Evolutionary conservation across 129 eudicot genomes (phyloP).

Genomic region (Dittrichia graveolens): DNA sequence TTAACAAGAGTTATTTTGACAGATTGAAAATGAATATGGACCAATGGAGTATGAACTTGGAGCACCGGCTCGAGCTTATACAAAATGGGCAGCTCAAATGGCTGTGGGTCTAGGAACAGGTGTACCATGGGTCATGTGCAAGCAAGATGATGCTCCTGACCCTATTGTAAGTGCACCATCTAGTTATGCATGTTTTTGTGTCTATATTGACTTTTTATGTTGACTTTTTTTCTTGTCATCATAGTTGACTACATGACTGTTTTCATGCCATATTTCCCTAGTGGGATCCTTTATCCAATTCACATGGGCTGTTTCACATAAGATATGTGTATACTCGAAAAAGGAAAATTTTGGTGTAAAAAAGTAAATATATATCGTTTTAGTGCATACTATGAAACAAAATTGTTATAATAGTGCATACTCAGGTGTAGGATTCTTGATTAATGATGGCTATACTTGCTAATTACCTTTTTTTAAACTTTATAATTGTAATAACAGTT

Average conservation of each 20-base stretch:
- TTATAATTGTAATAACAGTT: background rate
- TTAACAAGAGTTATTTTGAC: slow-evolving; percentile 22
- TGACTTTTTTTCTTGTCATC: slow-evolving; percentile 20
- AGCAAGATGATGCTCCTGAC: slow-evolving; percentile 99
- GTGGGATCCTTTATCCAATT: slow-evolving; percentile 22
- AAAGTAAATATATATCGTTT: background rate
- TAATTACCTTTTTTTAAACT: background rate
- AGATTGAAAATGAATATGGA: slow-evolving; percentile 99
- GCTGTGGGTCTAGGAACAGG: slow-evolving; percentile 91
- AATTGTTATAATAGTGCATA: too few relatives aligned
- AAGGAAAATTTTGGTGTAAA: background rate
- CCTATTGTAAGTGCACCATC: slow-evolving; percentile 70
- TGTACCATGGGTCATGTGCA: slow-evolving; percentile 99
- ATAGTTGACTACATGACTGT: slow-evolving; percentile 25
- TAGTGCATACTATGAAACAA: background rate
- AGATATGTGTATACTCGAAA: background rate
- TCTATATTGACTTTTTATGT: slow-evolving; percentile 25
- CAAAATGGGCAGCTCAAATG: slow-evolving; percentile 96
- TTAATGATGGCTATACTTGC: background rate
- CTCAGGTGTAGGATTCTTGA: background rate
- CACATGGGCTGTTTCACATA: slow-evolving; percentile 14
- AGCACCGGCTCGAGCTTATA: slow-evolving; percentile 75
- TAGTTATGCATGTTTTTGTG: slow-evolving; percentile 15
- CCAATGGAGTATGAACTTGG: slow-evolving; percentile 91
- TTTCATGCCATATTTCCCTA: slow-evolving; percentile 25